phyloP scores from a whole-genome alignment of 805 yeast species.

The Candida morakotiae region DNA sequence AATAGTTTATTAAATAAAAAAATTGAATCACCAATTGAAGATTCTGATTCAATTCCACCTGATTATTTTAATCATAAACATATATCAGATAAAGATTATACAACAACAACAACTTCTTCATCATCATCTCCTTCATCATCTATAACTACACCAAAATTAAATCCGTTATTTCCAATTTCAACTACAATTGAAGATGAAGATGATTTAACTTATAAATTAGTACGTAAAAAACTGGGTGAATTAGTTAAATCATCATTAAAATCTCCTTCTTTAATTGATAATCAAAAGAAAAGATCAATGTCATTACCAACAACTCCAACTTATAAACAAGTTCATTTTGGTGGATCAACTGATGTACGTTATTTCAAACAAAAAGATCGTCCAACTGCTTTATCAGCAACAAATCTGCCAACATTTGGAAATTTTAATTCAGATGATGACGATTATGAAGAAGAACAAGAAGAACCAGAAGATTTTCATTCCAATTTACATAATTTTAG shows the following conservation, averaged over 20 bases:
- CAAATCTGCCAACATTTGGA: constrained; percentile 50
- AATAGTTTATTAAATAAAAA: constrained; percentile 24
- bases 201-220: constrained; percentile 29
- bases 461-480: constrained; percentile 9
- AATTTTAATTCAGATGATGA: constrained; percentile 13
- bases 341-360: constrained; percentile 59
- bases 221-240: constrained; percentile 88
- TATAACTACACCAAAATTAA: constrained; percentile 4
- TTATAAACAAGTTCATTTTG: constrained; percentile 76
- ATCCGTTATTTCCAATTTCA: too few species aligned
- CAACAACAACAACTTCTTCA: constrained; percentile 3
- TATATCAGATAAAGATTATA: constrained; percentile 1
- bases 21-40: constrained; percentile 2
- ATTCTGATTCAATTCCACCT: background rate
- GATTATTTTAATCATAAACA: constrained; percentile 3
- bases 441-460: constrained; percentile 23
- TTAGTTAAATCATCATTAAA: constrained; percentile 72
- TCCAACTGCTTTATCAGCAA: constrained; percentile 73
- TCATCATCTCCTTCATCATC: constrained; percentile 10
- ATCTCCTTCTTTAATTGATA: constrained; percentile 31
- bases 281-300: constrained; percentile 24
- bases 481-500: constrained; percentile 7
- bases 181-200: background rate
- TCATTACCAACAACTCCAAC: constrained; percentile 51
- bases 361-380: constrained; percentile 70